These are phyloP conservation scores for Asterella californica DNA, from an alignment of 225 moss, liverwort and hornwort genomes.

Conservation along the genomic window DNA sequence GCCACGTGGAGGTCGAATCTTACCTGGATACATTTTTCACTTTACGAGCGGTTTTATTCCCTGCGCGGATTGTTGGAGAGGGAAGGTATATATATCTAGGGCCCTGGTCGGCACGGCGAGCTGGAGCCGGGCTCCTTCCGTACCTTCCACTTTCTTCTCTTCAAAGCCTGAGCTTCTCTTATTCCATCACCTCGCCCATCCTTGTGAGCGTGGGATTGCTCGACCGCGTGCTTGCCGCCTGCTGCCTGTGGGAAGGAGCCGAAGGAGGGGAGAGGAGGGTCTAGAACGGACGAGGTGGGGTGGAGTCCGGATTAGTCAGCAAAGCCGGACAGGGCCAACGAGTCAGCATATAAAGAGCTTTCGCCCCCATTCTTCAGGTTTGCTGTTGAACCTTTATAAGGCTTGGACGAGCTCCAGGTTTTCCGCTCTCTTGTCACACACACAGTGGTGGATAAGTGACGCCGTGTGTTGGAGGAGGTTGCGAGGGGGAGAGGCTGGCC, in stretches of 20 bases:
- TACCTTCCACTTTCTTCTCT: not conserved
- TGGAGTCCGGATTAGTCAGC: not conserved
- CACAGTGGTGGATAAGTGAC: constrained; percentile 8
- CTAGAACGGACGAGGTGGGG: not conserved
- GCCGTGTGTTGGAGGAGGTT: not conserved
- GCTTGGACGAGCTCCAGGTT: not conserved
- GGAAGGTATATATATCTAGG: not conserved
- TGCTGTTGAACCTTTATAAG: constrained; percentile 10
- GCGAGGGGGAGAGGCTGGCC: not conserved
- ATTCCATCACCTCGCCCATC: too few species aligned
- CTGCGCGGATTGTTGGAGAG: not conserved
- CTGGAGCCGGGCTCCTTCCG: not conserved
- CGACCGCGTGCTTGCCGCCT: not conserved
- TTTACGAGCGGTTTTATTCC: not conserved
- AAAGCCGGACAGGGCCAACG: not conserved
- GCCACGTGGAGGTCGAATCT: not conserved
- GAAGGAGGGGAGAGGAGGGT: not conserved
- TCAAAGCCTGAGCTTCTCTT: not conserved
- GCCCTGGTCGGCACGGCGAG: not conserved
- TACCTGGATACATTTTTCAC: not conserved
- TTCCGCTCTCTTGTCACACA: constrained; percentile 12
- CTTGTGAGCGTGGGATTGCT: not conserved
- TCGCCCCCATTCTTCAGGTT: not conserved
- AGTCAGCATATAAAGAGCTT: constrained; percentile 2
- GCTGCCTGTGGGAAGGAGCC: not conserved